These are phyloP conservation scores for Penicillium oxalicum DNA, from an alignment of 2,329 filamentous ascomycete genomes.

Conservation along the genomic window DNA sequence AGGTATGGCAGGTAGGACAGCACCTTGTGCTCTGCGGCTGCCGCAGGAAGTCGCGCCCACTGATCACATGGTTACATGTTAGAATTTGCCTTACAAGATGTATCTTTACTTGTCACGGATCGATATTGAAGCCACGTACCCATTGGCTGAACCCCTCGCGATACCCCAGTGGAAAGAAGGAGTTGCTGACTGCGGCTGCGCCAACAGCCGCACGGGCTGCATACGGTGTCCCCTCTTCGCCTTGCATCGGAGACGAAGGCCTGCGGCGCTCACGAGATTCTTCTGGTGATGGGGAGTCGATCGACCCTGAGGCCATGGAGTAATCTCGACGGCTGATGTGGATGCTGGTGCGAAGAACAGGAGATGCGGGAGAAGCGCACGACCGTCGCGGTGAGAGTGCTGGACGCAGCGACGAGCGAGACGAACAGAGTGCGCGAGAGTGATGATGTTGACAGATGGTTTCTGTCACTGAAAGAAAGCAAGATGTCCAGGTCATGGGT, in stretches of 20 bases:
- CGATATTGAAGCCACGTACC: conserved; percentile 48
- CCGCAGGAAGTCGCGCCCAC: conserved; percentile 83
- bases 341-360: conserved; percentile 11
- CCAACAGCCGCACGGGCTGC: conserved; percentile 27
- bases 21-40: conserved; percentile 79
- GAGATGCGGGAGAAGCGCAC: conserved; percentile 1
- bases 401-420: background rate
- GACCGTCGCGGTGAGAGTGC: background rate
- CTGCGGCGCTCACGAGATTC: conserved; percentile 20
- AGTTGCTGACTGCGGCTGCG: conserved; percentile 26
- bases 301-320: conserved; percentile 34
- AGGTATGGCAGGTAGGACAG: conserved; percentile 81
- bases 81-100: conserved; percentile 7
- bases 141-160: conserved; percentile 89
- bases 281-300: conserved; percentile 26
- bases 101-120: background rate
- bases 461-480: conserved; percentile 8
- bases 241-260: conserved; percentile 14
- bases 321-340: conserved; percentile 18
- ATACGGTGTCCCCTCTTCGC: conserved; percentile 23
- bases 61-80: conserved; percentile 33
- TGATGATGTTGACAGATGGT: conserved; percentile 1
- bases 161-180: conserved; percentile 75
- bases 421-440: background rate
- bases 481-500: conserved; percentile 14